Conservation (phyloP, 2,329 filamentous ascomycete species). For the Coniochaeta hoffmannii region DNA sequence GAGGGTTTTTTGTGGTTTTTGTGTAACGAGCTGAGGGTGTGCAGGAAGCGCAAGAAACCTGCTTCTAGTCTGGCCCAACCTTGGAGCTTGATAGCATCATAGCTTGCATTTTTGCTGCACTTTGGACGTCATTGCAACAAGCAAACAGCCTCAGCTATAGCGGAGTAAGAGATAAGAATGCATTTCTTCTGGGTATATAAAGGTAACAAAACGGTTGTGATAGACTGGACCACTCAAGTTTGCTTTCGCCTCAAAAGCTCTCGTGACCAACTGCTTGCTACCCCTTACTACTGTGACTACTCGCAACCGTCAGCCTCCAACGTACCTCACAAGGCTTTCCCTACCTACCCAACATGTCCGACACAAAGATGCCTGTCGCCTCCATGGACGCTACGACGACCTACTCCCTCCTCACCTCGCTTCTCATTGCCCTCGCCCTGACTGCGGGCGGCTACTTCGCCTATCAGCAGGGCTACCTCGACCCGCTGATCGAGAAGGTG, state of each 20-base stretch:
- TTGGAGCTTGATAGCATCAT: background rate
- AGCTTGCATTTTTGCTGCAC: background rate
- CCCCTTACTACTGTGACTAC: background rate
- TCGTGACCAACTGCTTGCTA: background rate
- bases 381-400: background rate
- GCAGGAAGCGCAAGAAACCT: background rate
- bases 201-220: background rate
- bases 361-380: background rate
- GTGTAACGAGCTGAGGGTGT: background rate
- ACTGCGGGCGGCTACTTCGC: constrained; percentile 24
- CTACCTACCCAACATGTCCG: background rate
- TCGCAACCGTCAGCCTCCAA: no score
- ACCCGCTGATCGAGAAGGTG: constrained; percentile 29
- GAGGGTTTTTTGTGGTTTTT: background rate
- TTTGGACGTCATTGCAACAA: background rate
- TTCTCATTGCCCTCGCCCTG: constrained; percentile 19
- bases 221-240: no score
- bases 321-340: background rate
- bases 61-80: background rate
- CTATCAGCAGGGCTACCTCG: constrained; percentile 28
- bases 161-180: background rate
- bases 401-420: constrained; percentile 16
- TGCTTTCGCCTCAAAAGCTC: no score
- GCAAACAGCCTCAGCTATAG: background rate
- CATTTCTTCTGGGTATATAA: background rate